phyloP scores from a whole-genome alignment of 2,329 filamentous ascomycete species.

The Aureobasidium melanogenum region DNA sequence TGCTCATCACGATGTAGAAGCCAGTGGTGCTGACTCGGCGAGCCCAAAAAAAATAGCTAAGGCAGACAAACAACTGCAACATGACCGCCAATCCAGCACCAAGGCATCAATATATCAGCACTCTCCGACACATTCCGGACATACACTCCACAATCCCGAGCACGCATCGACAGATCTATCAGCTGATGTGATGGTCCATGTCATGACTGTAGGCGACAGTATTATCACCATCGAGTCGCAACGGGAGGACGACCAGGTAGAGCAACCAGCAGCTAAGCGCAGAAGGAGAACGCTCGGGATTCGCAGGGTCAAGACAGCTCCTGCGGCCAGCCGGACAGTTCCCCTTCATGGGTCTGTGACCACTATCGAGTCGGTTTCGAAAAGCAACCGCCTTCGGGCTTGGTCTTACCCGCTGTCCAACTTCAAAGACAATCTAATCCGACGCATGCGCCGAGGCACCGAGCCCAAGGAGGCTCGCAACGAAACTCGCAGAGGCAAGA shows the following conservation, averaged over 20 bases:
- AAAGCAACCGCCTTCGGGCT: background rate
- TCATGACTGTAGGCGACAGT: constrained; percentile 1
- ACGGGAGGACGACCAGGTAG: background rate
- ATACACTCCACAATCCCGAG: background rate
- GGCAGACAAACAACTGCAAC: background rate
- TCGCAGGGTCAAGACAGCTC: background rate
- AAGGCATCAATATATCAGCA: background rate
- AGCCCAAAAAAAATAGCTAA: background rate
- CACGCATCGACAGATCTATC: background rate
- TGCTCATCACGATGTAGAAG: background rate
- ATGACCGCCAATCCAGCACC: background rate
- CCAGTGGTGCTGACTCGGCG: background rate
- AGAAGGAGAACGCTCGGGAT: background rate
- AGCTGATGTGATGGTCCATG: background rate
- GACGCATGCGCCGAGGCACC: background rate
- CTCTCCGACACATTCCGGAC: background rate
- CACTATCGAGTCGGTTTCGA: background rate
- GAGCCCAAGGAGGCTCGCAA: background rate
- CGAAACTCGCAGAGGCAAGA: constrained; percentile 1
- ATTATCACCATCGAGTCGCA: constrained; percentile 1
- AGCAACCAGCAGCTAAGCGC: background rate
- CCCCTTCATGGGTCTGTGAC: background rate
- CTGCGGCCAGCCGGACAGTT: background rate
- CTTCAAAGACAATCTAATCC: background rate
- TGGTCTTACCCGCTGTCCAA: background rate